Conservation (phyloP, 2,329 filamentous ascomycete species). For the Metarhizium humberi region DNA sequence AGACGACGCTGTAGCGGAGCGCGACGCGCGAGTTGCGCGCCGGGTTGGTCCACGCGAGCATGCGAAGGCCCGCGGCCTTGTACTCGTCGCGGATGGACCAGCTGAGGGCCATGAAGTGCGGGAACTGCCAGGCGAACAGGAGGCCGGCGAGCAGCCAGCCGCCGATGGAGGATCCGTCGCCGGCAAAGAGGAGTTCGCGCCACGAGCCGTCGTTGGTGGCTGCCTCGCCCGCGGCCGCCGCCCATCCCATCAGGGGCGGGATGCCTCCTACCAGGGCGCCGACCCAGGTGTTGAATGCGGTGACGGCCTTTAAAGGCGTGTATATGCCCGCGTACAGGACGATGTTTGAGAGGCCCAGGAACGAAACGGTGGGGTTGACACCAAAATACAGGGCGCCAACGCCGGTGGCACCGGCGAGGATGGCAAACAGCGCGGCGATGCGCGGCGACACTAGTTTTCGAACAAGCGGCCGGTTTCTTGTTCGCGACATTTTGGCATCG, state of each 20-base stretch:
- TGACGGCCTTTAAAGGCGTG: conserved; percentile 83
- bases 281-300: conserved; percentile 86
- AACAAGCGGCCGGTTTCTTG: conserved; percentile 81
- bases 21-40: conserved; percentile 79
- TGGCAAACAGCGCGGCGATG: conserved; percentile 68
- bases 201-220: conserved; percentile 68
- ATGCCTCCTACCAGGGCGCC: conserved; percentile 89
- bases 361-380: conserved; percentile 88
- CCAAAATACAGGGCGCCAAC: conserved; percentile 72
- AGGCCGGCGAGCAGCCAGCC: conserved; percentile 83
- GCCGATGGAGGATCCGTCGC: conserved; percentile 54
- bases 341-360: conserved; percentile 78
- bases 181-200: conserved; percentile 65
- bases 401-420: conserved; percentile 61
- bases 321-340: conserved; percentile 84
- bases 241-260: conserved; percentile 96
- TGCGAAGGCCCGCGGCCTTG: conserved; percentile 55
- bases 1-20: conserved; percentile 73
- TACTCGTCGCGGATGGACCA: conserved; percentile 89
- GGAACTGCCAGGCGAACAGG: conserved; percentile 94
- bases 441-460: conserved; percentile 65
- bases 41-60: conserved; percentile 83
- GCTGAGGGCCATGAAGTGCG: conserved; percentile 92
- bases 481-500: conserved; percentile 90
- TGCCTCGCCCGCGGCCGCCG: conserved; percentile 81